phyloP scores from a whole-genome alignment of 1,139 yeast genomes.

The Yamadazyma blattariae region DNA sequence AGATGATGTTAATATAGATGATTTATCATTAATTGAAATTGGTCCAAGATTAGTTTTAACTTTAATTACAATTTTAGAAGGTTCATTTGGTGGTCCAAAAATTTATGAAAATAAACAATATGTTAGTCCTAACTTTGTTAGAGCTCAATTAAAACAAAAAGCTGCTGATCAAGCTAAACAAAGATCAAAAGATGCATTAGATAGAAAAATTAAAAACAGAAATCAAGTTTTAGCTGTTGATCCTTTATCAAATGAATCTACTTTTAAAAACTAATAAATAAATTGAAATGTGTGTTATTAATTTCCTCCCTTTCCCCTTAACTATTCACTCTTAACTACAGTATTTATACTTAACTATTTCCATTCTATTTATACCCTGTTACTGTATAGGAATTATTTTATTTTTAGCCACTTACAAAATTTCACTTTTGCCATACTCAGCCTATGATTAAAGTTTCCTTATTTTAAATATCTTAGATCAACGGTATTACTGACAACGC shows the following conservation, averaged over 20 bases:
- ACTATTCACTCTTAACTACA: too few relatives aligned
- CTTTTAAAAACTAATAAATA: slow-evolving; percentile 65
- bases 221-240: slow-evolving; percentile 74
- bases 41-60: slow-evolving; percentile 98
- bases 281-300: too few relatives aligned
- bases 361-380: too few relatives aligned
- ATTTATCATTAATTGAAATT: slow-evolving; percentile 81
- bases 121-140: slow-evolving; percentile 91
- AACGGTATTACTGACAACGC: too few relatives aligned
- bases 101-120: slow-evolving; percentile 95
- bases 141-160: slow-evolving; percentile 82
- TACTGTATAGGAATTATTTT: too few relatives aligned
- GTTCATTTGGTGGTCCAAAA: slow-evolving; percentile 97
- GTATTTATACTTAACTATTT: too few relatives aligned
- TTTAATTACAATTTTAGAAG: slow-evolving; percentile 87
- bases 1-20: slow-evolving; percentile 42
- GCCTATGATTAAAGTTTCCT: too few relatives aligned
- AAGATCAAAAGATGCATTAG: slow-evolving; percentile 77
- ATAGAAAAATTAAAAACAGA: slow-evolving; percentile 72
- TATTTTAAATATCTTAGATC: too few relatives aligned
- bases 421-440: too few relatives aligned
- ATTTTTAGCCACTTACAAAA: too few relatives aligned
- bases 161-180: slow-evolving; percentile 77
- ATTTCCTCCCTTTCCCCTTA: too few relatives aligned
- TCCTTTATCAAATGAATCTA: slow-evolving; percentile 77